Conservation (phyloP, 257 asterid species). For the Solanum phureja region DNA sequence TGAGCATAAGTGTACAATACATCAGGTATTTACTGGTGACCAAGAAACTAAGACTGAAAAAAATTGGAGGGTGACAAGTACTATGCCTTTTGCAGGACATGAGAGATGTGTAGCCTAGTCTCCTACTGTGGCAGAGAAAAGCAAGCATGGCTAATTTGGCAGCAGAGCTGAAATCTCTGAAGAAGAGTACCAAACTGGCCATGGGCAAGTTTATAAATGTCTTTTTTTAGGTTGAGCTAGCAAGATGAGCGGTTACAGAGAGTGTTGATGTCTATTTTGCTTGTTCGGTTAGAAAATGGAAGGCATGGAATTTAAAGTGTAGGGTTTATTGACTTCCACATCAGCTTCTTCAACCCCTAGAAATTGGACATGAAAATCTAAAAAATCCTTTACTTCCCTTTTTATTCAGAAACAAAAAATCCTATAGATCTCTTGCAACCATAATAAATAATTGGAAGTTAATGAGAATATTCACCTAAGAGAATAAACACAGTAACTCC, state of each 20-base stretch:
- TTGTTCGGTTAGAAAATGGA: background rate
- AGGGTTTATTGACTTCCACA: background rate
- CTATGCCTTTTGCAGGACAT: background rate
- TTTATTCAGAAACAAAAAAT: background rate
- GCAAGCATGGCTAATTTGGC: background rate
- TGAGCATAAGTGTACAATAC: background rate
- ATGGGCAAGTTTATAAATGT: background rate
- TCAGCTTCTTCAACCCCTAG: background rate
- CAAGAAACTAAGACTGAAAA: background rate
- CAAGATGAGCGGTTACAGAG: background rate
- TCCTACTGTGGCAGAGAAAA: background rate
- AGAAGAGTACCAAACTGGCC: background rate
- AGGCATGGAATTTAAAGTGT: background rate
- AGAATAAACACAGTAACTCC: background rate
- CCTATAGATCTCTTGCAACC: background rate
- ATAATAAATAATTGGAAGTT: background rate
- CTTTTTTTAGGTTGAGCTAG: background rate
- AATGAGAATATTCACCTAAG: background rate
- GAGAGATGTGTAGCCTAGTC: background rate
- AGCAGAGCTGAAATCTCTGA: background rate
- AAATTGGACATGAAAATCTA: background rate
- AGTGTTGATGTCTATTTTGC: background rate
- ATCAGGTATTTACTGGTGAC: background rate
- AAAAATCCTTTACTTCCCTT: background rate
- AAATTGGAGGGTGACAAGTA: background rate